phyloP scores from a whole-genome alignment of 148 eudicot genomes.

The Rhododendron vialii region DNA sequence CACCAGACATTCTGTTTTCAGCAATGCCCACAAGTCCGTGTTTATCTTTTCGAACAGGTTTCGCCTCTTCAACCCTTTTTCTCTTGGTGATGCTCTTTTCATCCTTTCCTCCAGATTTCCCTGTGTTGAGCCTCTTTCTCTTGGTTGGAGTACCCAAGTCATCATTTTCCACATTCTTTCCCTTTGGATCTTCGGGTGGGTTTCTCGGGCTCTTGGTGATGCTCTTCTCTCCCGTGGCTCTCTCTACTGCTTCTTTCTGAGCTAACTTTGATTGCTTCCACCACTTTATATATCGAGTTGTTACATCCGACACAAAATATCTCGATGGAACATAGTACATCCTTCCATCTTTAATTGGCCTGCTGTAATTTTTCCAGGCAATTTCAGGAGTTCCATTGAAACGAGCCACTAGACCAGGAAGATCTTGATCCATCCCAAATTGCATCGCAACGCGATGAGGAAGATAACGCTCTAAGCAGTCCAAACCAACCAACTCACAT shows the following conservation, averaged over 20 bases:
- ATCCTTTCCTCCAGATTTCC: neutral
- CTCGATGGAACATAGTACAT: conserved; percentile 13
- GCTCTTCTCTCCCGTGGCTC: neutral
- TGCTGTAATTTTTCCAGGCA: conserved; percentile 18
- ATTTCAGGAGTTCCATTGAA: conserved; percentile 1
- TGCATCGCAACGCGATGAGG: conserved; percentile 52
- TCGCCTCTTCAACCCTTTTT: neutral
- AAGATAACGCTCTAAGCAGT: conserved; percentile 33
- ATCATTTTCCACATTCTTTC: neutral
- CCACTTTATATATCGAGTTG: neutral
- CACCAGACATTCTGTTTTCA: too few species aligned
- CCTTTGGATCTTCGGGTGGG: neutral
- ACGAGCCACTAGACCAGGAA: conserved; percentile 15
- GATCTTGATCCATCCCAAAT: conserved; percentile 47
- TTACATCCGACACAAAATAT: conserved; percentile 1
- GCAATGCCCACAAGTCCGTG: neutral
- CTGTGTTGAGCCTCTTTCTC: neutral
- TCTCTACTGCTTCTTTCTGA: neutral
- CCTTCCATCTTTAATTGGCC: conserved; percentile 3
- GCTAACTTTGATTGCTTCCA: conserved; percentile 7
- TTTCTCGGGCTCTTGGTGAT: neutral
- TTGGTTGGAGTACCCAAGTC: neutral
- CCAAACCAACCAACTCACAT: conserved; percentile 37
- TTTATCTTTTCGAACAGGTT: conserved; percentile 3
- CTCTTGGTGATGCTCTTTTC: neutral